phyloP scores from a whole-genome alignment of 129 eudicot species.

The Artemisia annua region DNA sequence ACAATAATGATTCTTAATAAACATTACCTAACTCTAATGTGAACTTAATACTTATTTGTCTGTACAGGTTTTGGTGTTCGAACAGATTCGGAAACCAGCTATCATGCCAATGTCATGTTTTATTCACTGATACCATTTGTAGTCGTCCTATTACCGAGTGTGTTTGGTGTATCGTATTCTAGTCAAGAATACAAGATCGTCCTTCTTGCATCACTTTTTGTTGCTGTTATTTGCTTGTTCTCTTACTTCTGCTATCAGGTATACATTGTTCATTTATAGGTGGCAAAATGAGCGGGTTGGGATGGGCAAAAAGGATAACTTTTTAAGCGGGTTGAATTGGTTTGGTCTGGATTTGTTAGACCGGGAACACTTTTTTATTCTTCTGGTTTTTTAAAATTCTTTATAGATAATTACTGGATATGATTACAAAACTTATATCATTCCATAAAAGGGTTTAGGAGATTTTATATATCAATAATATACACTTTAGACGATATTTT shows the following conservation, averaged over 20 bases:
- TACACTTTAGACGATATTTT: not conserved
- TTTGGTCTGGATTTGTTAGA: too few species aligned
- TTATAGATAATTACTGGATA: too few species aligned
- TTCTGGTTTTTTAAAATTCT: too few species aligned
- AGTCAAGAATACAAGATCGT: conserved; percentile 29
- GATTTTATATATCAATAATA: too few species aligned
- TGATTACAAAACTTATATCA: too few species aligned
- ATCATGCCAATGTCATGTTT: conserved; percentile 57
- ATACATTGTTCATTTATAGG: not conserved
- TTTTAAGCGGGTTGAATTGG: too few species aligned
- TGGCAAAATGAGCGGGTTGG: too few species aligned
- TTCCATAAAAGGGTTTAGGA: too few species aligned
- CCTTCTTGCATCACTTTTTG: conserved; percentile 37
- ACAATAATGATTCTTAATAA: not conserved
- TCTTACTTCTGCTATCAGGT: conserved; percentile 53
- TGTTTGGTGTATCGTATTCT: conserved; percentile 33
- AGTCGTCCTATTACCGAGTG: conserved; percentile 48
- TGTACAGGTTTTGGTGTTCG: conserved; percentile 47
- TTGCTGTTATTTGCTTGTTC: conserved; percentile 40
- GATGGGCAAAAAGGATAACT: too few species aligned
- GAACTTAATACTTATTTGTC: not conserved
- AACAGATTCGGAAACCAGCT: conserved; percentile 53
- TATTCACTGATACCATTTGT: conserved; percentile 58
- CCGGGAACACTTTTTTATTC: too few species aligned
- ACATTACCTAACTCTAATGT: not conserved